A percentile compares a stretch with the other conserved stretches of the same genome.
Conservation (phyloP, 139 green algal genomes). For the Monoraphidium neglectum region DNA sequence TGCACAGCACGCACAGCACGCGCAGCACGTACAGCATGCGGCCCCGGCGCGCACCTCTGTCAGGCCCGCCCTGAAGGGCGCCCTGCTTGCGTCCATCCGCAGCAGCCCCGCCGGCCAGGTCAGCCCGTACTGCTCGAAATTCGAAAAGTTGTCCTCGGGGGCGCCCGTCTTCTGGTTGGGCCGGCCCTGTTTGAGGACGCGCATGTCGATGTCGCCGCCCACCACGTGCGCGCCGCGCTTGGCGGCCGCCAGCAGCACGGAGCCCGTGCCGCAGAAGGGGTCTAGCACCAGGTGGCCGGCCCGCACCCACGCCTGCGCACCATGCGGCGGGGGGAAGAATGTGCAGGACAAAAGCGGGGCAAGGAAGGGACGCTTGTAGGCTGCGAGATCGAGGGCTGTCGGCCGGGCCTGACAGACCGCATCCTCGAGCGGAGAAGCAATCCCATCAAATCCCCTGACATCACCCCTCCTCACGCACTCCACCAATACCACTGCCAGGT, state of each 20-base stretch:
- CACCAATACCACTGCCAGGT: too few species aligned
- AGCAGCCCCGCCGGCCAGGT: constrained; percentile 67
- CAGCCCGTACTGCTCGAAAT: constrained; percentile 88
- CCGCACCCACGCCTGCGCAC: constrained; percentile 49
- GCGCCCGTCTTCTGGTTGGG: constrained; percentile 3
- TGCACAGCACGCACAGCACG: neutral
- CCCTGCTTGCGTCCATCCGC: constrained; percentile 70
- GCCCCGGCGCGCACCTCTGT: constrained; percentile 34
- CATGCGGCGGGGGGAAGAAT: too few species aligned
- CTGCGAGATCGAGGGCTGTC: too few species aligned
- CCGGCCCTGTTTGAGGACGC: constrained; percentile 51
- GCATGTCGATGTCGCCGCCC: constrained; percentile 82
- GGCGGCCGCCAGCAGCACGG: constrained; percentile 84
- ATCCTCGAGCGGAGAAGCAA: too few species aligned
- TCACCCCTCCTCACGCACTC: too few species aligned
- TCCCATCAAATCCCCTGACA: too few species aligned
- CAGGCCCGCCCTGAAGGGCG: constrained; percentile 60
- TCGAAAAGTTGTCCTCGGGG: constrained; percentile 62
- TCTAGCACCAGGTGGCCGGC: constrained; percentile 44
- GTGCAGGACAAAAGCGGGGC: too few species aligned
- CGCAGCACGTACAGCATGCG: neutral
- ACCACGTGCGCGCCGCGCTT: constrained; percentile 68
- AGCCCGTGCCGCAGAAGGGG: constrained; percentile 86
- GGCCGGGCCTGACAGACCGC: too few species aligned
- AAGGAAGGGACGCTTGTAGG: too few species aligned